These are phyloP conservation scores for Ogataea kodamae DNA, from an alignment of 805 yeast species.

Conservation along the genomic window DNA sequence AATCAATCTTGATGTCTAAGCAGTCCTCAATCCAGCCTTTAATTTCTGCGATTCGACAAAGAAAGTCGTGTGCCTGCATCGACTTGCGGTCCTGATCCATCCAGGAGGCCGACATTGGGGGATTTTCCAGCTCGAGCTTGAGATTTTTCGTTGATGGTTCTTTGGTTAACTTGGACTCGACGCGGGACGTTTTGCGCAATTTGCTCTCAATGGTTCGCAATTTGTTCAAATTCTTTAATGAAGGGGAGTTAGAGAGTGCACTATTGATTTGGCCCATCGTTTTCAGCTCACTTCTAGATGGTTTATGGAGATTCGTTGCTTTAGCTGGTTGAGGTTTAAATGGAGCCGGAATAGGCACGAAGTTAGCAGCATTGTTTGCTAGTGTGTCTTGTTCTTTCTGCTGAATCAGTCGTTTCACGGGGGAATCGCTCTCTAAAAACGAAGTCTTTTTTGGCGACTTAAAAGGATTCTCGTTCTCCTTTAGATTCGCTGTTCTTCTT, in stretches of 20 bases:
- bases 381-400: slow-evolving; percentile 33
- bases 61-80: slow-evolving; percentile 40
- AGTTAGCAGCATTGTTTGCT: slow-evolving; percentile 25
- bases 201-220: slow-evolving; percentile 30
- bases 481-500: slow-evolving; percentile 16
- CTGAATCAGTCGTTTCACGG: slow-evolving; percentile 33
- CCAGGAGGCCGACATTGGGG: slow-evolving; percentile 17
- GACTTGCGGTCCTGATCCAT: slow-evolving; percentile 31
- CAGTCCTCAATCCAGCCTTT: slow-evolving; percentile 46
- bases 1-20: slow-evolving; percentile 24
- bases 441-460: slow-evolving; percentile 13
- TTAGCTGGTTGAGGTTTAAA: slow-evolving; percentile 1
- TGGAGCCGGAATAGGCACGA: slow-evolving; percentile 25
- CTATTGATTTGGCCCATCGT: slow-evolving; percentile 33
- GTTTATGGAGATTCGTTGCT: slow-evolving; percentile 9
- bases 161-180: slow-evolving; percentile 19
- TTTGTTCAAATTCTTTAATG: slow-evolving; percentile 34
- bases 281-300: slow-evolving; percentile 27
- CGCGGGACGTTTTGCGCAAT: slow-evolving; percentile 16
- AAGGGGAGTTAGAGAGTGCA: slow-evolving; percentile 36
- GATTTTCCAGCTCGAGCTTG: slow-evolving; percentile 4
- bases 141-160: slow-evolving; percentile 16
- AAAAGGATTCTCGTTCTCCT: slow-evolving; percentile 28
- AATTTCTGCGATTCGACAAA: slow-evolving; percentile 51
- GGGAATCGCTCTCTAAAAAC: slow-evolving; percentile 18